Conservation (phyloP, 306 rosid species). For the Arachis stenosperma region DNA sequence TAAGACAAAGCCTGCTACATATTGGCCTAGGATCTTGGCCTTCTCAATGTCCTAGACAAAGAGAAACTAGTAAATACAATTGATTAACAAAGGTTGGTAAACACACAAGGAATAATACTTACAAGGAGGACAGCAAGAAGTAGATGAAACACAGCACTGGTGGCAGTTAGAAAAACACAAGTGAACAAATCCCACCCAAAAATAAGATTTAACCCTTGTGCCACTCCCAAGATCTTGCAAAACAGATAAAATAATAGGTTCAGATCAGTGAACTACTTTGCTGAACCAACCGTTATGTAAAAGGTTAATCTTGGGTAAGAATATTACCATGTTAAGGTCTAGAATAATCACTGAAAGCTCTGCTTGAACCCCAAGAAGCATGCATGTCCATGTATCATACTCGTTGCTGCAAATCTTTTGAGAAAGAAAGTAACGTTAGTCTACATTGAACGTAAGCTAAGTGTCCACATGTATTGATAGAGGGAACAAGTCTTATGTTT, state of each 20-base stretch:
- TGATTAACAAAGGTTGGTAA: conserved; percentile 12
- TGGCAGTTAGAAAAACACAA: conserved; percentile 82
- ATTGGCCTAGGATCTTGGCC: conserved; percentile 59
- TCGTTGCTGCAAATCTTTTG: conserved; percentile 83
- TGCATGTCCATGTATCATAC: conserved; percentile 77
- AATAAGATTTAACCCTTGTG: conserved; percentile 87
- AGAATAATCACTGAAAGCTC: conserved; percentile 82
- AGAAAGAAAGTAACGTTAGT: conserved; percentile 36
- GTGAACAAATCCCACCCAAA: conserved; percentile 97
- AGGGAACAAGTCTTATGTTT: not conserved
- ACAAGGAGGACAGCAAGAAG: conserved; percentile 74
- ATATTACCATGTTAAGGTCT: conserved; percentile 87
- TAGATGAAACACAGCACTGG: conserved; percentile 63
- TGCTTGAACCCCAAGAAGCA: conserved; percentile 82
- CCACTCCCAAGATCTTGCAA: conserved; percentile 83
- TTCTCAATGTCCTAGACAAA: conserved; percentile 65
- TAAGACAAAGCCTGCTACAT: conserved; percentile 65
- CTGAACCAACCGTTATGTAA: not conserved
- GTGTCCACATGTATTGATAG: not conserved
- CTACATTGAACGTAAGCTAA: conserved; percentile 21
- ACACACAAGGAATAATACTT: conserved; percentile 43
- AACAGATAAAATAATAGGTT: conserved; percentile 39
- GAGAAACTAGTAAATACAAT: conserved; percentile 30
- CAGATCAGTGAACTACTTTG: conserved; percentile 21
- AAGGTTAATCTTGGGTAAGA: conserved; percentile 29